phyloP scores from a whole-genome alignment of 192 early-diverging fungal genomes.

The Coemansia sp. region DNA sequence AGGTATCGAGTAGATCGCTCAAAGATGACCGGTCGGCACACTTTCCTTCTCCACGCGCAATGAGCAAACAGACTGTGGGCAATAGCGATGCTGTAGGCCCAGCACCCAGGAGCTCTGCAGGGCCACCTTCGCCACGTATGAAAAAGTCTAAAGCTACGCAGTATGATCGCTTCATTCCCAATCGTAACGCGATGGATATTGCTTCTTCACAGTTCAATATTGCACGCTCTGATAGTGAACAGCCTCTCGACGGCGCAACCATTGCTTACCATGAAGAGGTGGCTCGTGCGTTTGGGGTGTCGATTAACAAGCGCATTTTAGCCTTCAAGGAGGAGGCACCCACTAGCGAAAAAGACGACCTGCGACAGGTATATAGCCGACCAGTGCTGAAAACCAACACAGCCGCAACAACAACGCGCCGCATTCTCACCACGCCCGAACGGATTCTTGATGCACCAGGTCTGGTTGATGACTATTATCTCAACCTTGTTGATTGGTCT shows the following conservation, averaged over 20 bases:
- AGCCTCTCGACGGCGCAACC: slow-evolving; percentile 52
- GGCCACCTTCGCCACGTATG: slow-evolving; percentile 31
- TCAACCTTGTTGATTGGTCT: slow-evolving; percentile 95
- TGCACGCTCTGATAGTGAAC: slow-evolving; percentile 40
- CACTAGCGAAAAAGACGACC: slow-evolving; percentile 54
- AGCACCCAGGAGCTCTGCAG: background rate
- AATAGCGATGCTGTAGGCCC: slow-evolving; percentile 7
- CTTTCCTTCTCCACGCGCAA: slow-evolving; percentile 29
- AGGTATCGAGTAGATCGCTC: slow-evolving; percentile 4
- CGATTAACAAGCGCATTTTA: slow-evolving; percentile 79
- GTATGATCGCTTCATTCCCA: slow-evolving; percentile 91
- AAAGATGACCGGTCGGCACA: slow-evolving; percentile 32
- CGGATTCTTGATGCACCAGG: slow-evolving; percentile 88
- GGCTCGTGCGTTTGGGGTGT: slow-evolving; percentile 77
- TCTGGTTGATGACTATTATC: slow-evolving; percentile 91
- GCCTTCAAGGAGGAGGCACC: slow-evolving; percentile 81
- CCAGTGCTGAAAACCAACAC: slow-evolving; percentile 28
- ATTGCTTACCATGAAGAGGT: slow-evolving; percentile 76
- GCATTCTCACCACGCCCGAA: slow-evolving; percentile 80
- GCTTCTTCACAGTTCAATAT: slow-evolving; percentile 74
- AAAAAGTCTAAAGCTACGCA: slow-evolving; percentile 46
- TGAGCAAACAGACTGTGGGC: slow-evolving; percentile 12
- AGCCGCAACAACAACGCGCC: slow-evolving; percentile 49
- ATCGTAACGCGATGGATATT: slow-evolving; percentile 67
- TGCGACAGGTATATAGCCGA: slow-evolving; percentile 59